Evolutionary conservation across 2,329 filamentous ascomycete genomes (phyloP).

Genomic region (Curvularia verruculosa): DNA sequence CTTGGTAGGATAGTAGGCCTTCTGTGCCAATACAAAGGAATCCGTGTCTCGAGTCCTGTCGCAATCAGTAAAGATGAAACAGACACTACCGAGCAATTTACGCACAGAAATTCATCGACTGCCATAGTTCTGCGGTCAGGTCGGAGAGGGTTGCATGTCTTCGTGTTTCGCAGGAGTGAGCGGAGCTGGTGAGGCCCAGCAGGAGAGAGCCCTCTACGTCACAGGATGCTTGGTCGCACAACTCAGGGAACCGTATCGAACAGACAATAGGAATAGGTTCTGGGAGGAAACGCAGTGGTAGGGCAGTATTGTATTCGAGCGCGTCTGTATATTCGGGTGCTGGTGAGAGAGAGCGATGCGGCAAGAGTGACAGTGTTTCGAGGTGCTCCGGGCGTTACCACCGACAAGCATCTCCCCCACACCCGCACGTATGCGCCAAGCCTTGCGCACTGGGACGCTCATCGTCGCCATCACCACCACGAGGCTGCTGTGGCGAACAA

Average conservation of each 20-base stretch:
- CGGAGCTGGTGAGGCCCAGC: constrained; percentile 17
- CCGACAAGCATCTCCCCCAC: constrained; percentile 21
- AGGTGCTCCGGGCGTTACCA: constrained; percentile 14
- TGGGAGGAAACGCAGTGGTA: not conserved
- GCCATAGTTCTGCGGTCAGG: constrained; percentile 45
- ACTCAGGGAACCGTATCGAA: not conserved
- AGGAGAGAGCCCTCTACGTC: constrained; percentile 20
- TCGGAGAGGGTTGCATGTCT: constrained; percentile 37
- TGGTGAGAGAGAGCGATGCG: not conserved
- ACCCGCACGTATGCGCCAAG: constrained; percentile 19
- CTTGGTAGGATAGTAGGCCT: constrained; percentile 55
- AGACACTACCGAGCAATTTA: not conserved
- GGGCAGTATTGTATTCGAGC: not conserved
- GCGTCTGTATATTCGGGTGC: not conserved
- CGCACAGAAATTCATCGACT: constrained; percentile 48
- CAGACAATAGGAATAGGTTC: not conserved
- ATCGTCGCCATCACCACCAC: not conserved
- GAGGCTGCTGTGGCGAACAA: constrained; percentile 2
- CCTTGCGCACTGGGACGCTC: constrained; percentile 5
- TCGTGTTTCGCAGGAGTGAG: constrained; percentile 17
- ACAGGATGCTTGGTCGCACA: constrained; percentile 12
- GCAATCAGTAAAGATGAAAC: constrained; percentile 21
- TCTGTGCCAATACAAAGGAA: constrained; percentile 52
- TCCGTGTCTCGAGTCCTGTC: constrained; percentile 55
- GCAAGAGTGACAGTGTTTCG: constrained; percentile 13